A percentile compares a stretch with the other conserved stretches of the same genome.
Conservation (phyloP, 306 rosid genomes). For the Malus orientalis region DNA sequence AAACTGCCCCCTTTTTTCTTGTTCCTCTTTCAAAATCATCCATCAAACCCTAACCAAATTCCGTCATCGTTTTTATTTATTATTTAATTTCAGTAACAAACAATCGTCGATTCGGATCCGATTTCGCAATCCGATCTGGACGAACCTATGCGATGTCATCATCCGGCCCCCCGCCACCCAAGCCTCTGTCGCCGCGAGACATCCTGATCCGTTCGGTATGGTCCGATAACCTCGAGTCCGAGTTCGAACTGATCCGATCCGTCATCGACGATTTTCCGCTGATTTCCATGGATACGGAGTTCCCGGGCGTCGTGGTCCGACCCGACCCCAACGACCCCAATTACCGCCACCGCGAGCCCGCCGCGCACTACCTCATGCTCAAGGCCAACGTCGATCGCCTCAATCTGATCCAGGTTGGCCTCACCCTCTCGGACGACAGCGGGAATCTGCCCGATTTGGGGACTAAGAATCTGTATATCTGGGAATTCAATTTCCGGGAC, state of each 20-base stretch:
- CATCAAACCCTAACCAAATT: constrained; percentile 7
- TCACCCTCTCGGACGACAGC: constrained; percentile 37
- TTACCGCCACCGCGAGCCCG: background rate
- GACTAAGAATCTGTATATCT: constrained; percentile 20
- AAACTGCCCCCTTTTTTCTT: background rate
- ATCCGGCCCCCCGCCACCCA: background rate
- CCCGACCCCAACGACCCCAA: constrained; percentile 21
- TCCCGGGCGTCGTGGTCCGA: constrained; percentile 60
- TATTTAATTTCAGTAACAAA: background rate
- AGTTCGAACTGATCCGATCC: constrained; percentile 39
- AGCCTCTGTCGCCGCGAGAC: background rate
- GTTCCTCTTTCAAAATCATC: background rate
- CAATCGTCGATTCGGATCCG: constrained; percentile 1
- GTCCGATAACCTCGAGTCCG: constrained; percentile 42
- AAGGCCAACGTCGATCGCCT: constrained; percentile 74
- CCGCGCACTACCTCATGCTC: constrained; percentile 32
- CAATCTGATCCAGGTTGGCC: constrained; percentile 59
- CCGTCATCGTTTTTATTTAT: background rate
- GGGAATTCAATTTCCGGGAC: constrained; percentile 67
- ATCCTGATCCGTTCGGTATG: constrained; percentile 51
- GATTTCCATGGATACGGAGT: constrained; percentile 74
- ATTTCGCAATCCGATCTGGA: constrained; percentile 3
- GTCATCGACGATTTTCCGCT: constrained; percentile 28
- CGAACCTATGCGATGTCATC: constrained; percentile 18
- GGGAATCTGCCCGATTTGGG: constrained; percentile 57